phyloP scores from a whole-genome alignment of 306 rosid species.

The Ormosia semicastrata region DNA sequence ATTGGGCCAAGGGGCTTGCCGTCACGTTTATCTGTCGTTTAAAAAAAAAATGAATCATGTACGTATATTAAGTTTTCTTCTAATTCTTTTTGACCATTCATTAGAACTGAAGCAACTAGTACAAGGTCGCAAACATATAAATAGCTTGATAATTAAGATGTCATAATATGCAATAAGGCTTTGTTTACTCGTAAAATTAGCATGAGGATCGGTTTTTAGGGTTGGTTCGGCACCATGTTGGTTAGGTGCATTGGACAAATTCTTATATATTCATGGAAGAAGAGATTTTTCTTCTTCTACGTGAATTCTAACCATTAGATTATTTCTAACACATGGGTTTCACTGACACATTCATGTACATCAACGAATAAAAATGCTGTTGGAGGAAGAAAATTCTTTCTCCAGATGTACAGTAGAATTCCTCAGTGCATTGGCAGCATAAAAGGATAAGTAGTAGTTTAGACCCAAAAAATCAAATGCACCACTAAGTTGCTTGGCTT shows the following conservation, averaged over 20 bases:
- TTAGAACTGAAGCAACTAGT: neutral
- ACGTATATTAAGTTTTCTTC: too few relatives aligned
- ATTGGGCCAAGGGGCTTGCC: constrained; percentile 31
- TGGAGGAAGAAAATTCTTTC: too few relatives aligned
- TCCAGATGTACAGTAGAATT: too few relatives aligned
- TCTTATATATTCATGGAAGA: too few relatives aligned
- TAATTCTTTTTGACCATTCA: neutral
- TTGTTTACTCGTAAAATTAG: constrained; percentile 27
- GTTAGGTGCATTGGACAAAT: constrained; percentile 30
- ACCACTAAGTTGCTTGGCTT: constrained; percentile 31
- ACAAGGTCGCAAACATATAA: neutral
- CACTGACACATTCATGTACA: too few relatives aligned
- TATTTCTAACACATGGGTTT: too few relatives aligned
- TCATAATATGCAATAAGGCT: neutral
- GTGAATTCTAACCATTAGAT: too few relatives aligned
- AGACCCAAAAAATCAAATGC: constrained; percentile 42
- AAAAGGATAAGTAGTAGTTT: constrained; percentile 42
- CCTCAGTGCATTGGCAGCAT: constrained; percentile 38
- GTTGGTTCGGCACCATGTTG: constrained; percentile 21
- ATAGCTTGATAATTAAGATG: neutral
- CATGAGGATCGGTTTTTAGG: constrained; percentile 34
- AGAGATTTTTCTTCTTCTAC: too few relatives aligned
- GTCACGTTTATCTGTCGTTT: constrained; percentile 25
- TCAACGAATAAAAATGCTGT: too few relatives aligned
- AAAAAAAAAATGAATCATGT: neutral